These are phyloP conservation scores for Umbelopsis sp. DNA, from an alignment of 192 early-diverging fungal species.

Conservation along the genomic window DNA sequence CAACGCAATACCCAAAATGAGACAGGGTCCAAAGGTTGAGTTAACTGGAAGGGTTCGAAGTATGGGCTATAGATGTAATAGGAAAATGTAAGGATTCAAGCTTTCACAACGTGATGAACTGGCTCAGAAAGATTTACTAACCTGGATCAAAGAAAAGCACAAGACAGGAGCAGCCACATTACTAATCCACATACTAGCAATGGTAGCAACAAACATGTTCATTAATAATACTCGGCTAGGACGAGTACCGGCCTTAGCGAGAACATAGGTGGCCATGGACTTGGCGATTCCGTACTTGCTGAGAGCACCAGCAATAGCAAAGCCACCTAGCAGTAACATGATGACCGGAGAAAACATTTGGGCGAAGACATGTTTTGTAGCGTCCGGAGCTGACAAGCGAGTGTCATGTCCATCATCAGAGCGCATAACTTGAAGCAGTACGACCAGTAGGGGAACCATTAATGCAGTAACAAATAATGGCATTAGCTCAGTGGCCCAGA, in stretches of 20 bases:
- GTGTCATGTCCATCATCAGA: slow-evolving; percentile 50
- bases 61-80: slow-evolving; percentile 67
- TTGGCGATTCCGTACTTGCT: slow-evolving; percentile 97
- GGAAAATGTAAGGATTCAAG: neutral
- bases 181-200: slow-evolving; percentile 98
- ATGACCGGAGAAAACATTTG: slow-evolving; percentile 96
- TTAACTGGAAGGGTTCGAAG: slow-evolving; percentile 84
- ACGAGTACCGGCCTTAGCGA: slow-evolving; percentile 86
- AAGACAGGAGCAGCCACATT: slow-evolving; percentile 97
- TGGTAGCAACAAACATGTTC: slow-evolving; percentile 95
- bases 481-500: slow-evolving; percentile 95
- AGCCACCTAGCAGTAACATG: slow-evolving; percentile 94
- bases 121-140: no score
- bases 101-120: no score
- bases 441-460: slow-evolving; percentile 84
- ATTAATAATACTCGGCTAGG: slow-evolving; percentile 85
- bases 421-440: slow-evolving; percentile 83
- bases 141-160: slow-evolving; percentile 91
- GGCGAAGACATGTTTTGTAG: slow-evolving; percentile 84
- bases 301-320: slow-evolving; percentile 90
- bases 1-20: slow-evolving; percentile 96
- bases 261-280: slow-evolving; percentile 82
- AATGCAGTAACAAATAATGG: slow-evolving; percentile 92
- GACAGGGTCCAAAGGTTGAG: slow-evolving; percentile 79
- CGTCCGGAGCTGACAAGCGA: slow-evolving; percentile 72